Base-by-base conservation (phyloP, 2,329 filamentous ascomycete genomes). In the Camillea tinctor region DNA sequence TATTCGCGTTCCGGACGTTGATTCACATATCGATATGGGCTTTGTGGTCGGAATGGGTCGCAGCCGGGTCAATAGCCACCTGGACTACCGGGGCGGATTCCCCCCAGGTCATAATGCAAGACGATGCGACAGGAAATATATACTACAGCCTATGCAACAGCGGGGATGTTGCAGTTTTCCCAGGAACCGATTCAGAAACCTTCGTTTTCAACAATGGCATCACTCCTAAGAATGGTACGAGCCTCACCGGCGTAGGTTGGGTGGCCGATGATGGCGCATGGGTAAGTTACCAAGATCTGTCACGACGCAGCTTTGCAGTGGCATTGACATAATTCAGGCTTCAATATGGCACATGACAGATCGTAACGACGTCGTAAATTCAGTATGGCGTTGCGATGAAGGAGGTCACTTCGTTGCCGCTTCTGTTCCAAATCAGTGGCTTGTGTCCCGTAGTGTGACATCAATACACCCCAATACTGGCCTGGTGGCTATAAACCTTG, bases 91-190 rank as follows among this genome's bases (percentile, higher is more conserved):
- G 59, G 20, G 21, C 22, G 22, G 62, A 60, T 4, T 58, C 57
- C 9, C 60, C 65, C 6, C 64, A 67, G 49, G n/a, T 68, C 15
- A 59, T 66, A 21, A 60, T 62, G 59, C 61, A 68, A 44, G 66
- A 68, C 26, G 64, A 65, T 24, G 48, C 51, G 13, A 64, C 61
- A 9, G 64, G 66, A 3, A 56, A 44, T 3, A 57, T 68, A n/a
- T 61, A 60, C 11, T 61, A 66, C 40, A 65, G 62, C 26, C 57
- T 60, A 13, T 68, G 66, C 51, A 66, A 66, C 51, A 65, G 61
- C 26, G 52, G 52, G 6, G 58, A 23, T 6, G 56, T 56, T 1
- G 54, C 61, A 1, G 57, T 66, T 2, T 68, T 66, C 22, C 62
- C 64, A 17, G 55, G 15, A 13, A 55, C 62, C 50, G 58, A 53